Base-by-base conservation (phyloP, 1,284 basidiomycete species). In the Athelia psychrophila region DNA sequence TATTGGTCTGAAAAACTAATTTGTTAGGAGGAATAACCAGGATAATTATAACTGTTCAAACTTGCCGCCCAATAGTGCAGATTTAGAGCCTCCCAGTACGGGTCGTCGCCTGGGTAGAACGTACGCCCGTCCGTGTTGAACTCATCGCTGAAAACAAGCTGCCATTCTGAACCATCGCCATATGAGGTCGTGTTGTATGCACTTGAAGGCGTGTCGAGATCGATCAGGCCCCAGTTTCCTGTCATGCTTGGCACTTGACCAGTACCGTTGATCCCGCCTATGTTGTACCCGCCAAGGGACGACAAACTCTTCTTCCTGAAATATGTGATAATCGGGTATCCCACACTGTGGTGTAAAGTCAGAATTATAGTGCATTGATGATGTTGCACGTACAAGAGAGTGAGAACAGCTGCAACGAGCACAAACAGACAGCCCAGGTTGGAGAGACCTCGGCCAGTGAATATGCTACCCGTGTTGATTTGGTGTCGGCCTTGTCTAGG, bases 111-210 rank as follows among this genome's bases (percentile, higher is more conserved):
- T 2, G 74, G 68, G 51, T 74, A 77, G 63, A 81, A 84, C 38
- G 80, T 75, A 20, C 84, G 72, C 0, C 83, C 83, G 6, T 80
- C 78, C 33, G 70, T 64, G 52, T 86, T 78, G 65, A 88, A 88
- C 69, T 87, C 86, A 63, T 87, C 85, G 2, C 81, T 85, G 64
- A 83, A 88, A 2, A 86, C 84, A 35, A 88, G 74, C 38, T 72
- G 71, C 65, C 72, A 75, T 10, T 67, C 54, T 2, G 53, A 45
- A 16, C 68, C 65, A 32, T 74, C 69, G n/a, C 53, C 51, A 50
- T 54, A 70, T 51, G 76, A 74, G 3, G 60, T 61, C 33, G 72
- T 70, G 2, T 68, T 73, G 55, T 74, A 70, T n/a, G 72, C 75
- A 3, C 60, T 60, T 15, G 60, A 24, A 1, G 81, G 81, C 1